Evolutionary conservation across 2,329 filamentous ascomycete species (phyloP).

Genomic region (Ceratocystis diversiconidia): DNA sequence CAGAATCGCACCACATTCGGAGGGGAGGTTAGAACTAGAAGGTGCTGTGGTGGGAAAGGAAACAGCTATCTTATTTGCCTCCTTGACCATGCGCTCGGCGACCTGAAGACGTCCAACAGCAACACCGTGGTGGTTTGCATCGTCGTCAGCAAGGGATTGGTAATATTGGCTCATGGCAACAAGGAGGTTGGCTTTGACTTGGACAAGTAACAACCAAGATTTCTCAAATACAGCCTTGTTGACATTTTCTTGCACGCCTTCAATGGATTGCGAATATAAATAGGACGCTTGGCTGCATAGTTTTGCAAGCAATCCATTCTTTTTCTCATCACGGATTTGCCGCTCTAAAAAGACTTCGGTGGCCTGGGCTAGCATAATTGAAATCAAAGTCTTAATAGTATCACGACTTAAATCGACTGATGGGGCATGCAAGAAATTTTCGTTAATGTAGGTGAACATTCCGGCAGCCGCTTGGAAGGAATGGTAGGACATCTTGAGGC

Average conservation of each 20-base stretch:
- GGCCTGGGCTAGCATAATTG: slow-evolving; percentile 83
- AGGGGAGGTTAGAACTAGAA: slow-evolving; percentile 65
- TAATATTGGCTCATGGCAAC: slow-evolving; percentile 83
- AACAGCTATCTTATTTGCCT: slow-evolving; percentile 62
- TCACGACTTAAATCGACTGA: slow-evolving; percentile 92
- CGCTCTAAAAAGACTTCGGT: slow-evolving; percentile 98
- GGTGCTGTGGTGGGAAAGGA: slow-evolving; percentile 69
- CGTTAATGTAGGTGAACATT: slow-evolving; percentile 99
- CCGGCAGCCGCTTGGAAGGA: slow-evolving; percentile 95
- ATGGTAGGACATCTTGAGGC: slow-evolving; percentile 92
- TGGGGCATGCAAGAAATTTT: slow-evolving; percentile 95
- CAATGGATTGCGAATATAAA: slow-evolving; percentile 72
- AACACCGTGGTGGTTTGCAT: slow-evolving; percentile 72
- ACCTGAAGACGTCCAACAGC: slow-evolving; percentile 71
- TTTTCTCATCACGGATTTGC: slow-evolving; percentile 84
- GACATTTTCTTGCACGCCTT: slow-evolving; percentile 87
- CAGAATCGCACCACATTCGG: slow-evolving; percentile 61
- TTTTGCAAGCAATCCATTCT: slow-evolving; percentile 80
- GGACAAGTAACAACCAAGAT: slow-evolving; percentile 72
- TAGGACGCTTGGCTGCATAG: slow-evolving; percentile 81
- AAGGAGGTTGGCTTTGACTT: slow-evolving; percentile 73
- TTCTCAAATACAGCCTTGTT: slow-evolving; percentile 86
- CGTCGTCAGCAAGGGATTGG: slow-evolving; percentile 80
- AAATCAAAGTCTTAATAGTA: slow-evolving; percentile 87
- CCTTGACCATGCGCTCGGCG: slow-evolving; percentile 63